A percentile compares a stretch with the other conserved stretches of the same genome.
Conservation (phyloP, 495 filamentous ascomycete species). For the Penicillium longicatenatum region DNA sequence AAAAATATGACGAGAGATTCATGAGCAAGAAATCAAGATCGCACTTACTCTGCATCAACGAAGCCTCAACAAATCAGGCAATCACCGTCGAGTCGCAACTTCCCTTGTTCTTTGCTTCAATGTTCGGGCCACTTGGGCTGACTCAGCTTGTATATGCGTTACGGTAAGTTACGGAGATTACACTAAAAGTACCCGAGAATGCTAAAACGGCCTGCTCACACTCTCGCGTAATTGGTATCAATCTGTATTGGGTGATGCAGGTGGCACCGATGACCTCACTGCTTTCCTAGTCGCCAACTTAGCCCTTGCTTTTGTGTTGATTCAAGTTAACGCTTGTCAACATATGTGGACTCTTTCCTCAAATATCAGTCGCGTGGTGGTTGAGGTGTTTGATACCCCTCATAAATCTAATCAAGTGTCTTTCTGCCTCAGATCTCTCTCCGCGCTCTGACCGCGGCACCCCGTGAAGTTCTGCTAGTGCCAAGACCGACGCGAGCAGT, state of each 20-base stretch:
- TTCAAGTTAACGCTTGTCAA: not conserved
- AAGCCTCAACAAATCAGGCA: slow-evolving; percentile 2
- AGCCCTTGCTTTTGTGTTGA: not conserved
- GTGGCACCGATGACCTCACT: slow-evolving; percentile 36
- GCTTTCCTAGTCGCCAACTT: slow-evolving; percentile 8
- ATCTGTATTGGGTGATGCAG: not conserved
- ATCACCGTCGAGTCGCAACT: slow-evolving; percentile 9
- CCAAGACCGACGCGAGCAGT: slow-evolving; percentile 34
- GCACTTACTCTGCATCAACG: not conserved
- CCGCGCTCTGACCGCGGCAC: slow-evolving; percentile 17
- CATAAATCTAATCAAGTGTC: not conserved
- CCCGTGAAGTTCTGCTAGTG: slow-evolving; percentile 28
- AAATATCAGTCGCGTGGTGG: not conserved
- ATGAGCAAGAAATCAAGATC: not conserved
- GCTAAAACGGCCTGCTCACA: not conserved
- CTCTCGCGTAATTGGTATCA: not conserved
- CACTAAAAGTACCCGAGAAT: not conserved
- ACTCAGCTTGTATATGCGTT: not conserved
- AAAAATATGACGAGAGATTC: not conserved
- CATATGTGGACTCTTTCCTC: not conserved
- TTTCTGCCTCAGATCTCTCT: slow-evolving; percentile 14
- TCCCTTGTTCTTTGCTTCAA: slow-evolving; percentile 6
- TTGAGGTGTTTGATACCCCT: not conserved
- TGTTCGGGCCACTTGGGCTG: not conserved
- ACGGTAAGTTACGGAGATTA: not conserved